Conservation (phyloP, 371 early-diverging fungal genomes). For the Saksenaea oblongispora region DNA sequence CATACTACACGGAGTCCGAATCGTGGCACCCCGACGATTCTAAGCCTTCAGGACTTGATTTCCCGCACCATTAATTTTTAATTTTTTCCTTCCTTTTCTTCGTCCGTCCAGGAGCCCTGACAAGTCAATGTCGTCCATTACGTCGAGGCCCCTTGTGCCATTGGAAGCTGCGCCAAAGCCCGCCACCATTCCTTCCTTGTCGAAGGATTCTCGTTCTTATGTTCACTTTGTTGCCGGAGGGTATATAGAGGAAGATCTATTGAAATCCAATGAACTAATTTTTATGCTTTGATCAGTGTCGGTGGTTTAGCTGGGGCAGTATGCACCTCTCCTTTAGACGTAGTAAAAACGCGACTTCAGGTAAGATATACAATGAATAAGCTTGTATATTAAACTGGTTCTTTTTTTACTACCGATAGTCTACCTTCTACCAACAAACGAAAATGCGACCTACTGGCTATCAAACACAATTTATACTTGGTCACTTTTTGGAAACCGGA, state of each 20-base stretch:
- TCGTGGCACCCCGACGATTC: no score
- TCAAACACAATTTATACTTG: constrained; percentile 27
- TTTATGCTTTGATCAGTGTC: constrained; percentile 30
- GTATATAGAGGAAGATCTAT: constrained; percentile 31
- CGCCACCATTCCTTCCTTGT: not conserved
- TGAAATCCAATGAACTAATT: not conserved
- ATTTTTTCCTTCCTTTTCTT: not conserved
- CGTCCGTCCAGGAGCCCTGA: not conserved
- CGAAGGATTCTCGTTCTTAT: constrained; percentile 40
- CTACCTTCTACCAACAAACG: constrained; percentile 37
- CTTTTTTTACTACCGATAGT: constrained; percentile 10
- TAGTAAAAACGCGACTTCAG: constrained; percentile 89
- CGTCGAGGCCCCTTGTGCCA: not conserved
- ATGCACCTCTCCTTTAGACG: constrained; percentile 87
- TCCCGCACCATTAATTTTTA: not conserved
- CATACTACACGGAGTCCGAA: no score
- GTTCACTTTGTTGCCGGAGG: constrained; percentile 85
- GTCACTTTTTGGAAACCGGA: constrained; percentile 55
- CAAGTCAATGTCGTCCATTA: not conserved
- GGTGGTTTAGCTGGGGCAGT: constrained; percentile 81
- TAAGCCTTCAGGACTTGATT: not conserved
- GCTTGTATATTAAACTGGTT: not conserved
- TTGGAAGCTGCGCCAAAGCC: not conserved
- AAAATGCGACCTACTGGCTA: constrained; percentile 7
- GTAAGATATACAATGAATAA: constrained; percentile 27